Evolutionary conservation across 148 eudicot genomes (phyloP).

Genomic region (Oxyria digyna): DNA sequence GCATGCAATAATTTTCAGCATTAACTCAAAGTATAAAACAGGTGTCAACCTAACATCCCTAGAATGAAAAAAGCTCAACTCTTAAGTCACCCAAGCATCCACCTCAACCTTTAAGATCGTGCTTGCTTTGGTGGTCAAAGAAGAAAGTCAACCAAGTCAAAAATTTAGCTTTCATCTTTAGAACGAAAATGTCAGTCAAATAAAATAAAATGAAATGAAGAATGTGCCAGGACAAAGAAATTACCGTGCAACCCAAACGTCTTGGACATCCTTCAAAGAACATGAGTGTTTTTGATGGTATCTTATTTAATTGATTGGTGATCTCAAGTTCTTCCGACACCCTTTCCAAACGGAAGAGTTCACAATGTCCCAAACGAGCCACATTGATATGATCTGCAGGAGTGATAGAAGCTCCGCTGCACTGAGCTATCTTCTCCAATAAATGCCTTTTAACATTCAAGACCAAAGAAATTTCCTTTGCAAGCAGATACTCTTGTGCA

Average conservation of each 20-base stretch:
- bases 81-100: not conserved
- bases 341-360: slow-evolving; percentile 70
- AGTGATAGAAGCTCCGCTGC: slow-evolving; percentile 77
- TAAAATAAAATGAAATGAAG: not conserved
- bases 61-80: not conserved
- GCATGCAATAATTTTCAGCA: not conserved
- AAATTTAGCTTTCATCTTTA: not conserved
- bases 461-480: slow-evolving; percentile 91
- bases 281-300: slow-evolving; percentile 79
- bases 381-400: slow-evolving; percentile 49
- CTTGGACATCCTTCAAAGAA: slow-evolving; percentile 94
- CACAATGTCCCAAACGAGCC: slow-evolving; percentile 77
- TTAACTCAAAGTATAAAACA: not conserved
- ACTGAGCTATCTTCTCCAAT: slow-evolving; percentile 71
- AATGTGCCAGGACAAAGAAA: slow-evolving; percentile 2
- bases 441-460: slow-evolving; percentile 84
- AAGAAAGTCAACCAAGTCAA: not conserved
- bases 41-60: not conserved
- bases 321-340: slow-evolving; percentile 65
- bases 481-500: slow-evolving; percentile 81
- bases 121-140: not conserved
- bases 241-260: slow-evolving; percentile 99
- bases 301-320: slow-evolving; percentile 43
- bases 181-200: not conserved
- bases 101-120: not conserved